Percentiles rank a stretch among this genome's conserved stretches.
These are phyloP conservation scores for Arbutus unedo DNA, from an alignment of 148 eudicot species.

Conservation along the genomic window DNA sequence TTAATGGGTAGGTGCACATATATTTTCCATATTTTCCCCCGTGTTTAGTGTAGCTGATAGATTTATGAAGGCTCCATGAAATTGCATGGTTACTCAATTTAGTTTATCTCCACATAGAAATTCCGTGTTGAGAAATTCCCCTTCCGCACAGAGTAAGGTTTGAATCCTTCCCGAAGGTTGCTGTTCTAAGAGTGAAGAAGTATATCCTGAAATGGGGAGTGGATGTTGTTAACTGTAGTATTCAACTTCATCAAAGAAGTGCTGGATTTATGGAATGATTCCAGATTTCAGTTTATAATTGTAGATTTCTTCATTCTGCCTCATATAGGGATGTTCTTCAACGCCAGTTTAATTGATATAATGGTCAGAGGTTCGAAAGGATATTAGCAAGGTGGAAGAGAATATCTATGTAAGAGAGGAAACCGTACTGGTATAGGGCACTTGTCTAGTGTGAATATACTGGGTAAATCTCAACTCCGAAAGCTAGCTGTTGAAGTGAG, in stretches of 20 bases:
- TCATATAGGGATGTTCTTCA: background rate
- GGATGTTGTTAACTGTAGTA: background rate
- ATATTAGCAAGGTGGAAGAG: background rate
- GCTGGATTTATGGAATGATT: background rate
- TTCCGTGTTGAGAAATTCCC: background rate
- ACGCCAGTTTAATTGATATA: background rate
- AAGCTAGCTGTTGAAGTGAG: background rate
- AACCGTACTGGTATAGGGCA: background rate
- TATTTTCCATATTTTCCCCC: background rate
- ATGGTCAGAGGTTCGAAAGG: background rate
- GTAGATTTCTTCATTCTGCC: background rate
- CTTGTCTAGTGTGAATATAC: background rate
- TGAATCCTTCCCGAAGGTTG: constrained; percentile 6
- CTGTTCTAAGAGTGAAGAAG: background rate
- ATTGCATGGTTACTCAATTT: background rate
- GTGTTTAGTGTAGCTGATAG: background rate
- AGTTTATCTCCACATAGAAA: background rate
- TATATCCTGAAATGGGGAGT: background rate
- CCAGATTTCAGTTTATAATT: background rate
- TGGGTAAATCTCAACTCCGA: background rate
- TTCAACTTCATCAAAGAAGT: background rate
- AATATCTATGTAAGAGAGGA: background rate
- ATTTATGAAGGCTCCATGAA: background rate
- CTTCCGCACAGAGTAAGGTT: background rate
- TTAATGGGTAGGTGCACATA: constrained; percentile 71